Evolutionary conservation across 2,329 filamentous ascomycete genomes (phyloP).

Genomic region (Microdochium nivale): DNA sequence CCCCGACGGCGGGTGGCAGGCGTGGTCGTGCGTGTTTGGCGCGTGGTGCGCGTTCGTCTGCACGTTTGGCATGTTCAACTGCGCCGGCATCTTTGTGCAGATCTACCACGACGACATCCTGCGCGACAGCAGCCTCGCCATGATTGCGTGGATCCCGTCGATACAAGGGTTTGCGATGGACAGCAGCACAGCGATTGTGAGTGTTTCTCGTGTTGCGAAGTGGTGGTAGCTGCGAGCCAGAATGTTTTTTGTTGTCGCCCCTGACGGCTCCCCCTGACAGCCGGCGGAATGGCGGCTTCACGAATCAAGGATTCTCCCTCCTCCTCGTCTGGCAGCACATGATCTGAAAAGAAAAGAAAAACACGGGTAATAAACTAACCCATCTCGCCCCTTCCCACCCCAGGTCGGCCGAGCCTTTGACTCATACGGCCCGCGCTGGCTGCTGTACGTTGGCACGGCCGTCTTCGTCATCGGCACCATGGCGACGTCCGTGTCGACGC

Average conservation of each 20-base stretch:
- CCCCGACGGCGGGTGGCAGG: constrained; percentile 48
- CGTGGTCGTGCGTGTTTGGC: constrained; percentile 48
- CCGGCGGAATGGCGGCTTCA: too few relatives aligned
- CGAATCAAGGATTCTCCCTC: too few relatives aligned
- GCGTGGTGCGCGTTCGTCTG: constrained; percentile 29
- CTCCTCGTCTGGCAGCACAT: too few relatives aligned
- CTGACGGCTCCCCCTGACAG: background rate
- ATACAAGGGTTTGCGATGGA: constrained; percentile 36
- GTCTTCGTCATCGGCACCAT: constrained; percentile 50
- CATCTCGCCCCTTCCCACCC: constrained; percentile 14
- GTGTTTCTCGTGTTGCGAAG: too few relatives aligned
- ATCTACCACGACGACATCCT: constrained; percentile 44
- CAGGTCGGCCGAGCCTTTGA: constrained; percentile 46
- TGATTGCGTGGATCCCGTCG: constrained; percentile 49
- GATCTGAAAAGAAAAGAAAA: too few relatives aligned
- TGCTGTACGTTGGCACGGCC: constrained; percentile 42
- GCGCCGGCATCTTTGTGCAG: constrained; percentile 45
- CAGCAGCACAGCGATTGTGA: constrained; percentile 35
- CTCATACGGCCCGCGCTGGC: constrained; percentile 46
- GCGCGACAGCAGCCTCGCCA: constrained; percentile 34
- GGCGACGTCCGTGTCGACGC: constrained; percentile 43
- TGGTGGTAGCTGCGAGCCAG: background rate
- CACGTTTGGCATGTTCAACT: constrained; percentile 29
- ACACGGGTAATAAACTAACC: constrained; percentile 1
- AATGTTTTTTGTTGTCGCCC: background rate